Base-by-base conservation (phyloP, 2,329 filamentous ascomycete genomes). In the Aspergillus phoenicis region DNA sequence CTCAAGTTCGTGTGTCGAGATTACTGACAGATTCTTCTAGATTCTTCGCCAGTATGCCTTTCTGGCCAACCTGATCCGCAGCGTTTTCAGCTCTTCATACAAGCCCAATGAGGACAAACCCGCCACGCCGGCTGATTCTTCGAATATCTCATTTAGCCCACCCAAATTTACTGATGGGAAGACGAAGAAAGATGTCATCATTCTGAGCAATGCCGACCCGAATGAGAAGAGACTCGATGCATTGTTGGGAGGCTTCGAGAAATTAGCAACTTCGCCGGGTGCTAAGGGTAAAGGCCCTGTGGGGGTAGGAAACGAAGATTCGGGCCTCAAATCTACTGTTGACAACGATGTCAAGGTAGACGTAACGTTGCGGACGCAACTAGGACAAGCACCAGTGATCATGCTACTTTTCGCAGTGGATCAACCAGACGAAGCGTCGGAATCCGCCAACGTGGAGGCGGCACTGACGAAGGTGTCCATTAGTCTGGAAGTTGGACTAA, bases 181-280 rank as follows among this genome's bases (percentile, higher is more conserved):
- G 20, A 57, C 64, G n/a, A 60, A 59, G 8, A 62, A 62, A 13
- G 59, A 68, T 52, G 66, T 70, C 24, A 69, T 68, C 15, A 62
- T 68, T 1, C 56, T 77, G 39, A 79, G 84, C 64, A 78, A 84
- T 57, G 69, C 75, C 26, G 73, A 78, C 41, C 69, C 73, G 4
- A 73, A 72, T 20, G 70, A 77, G 15, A 78, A 80, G 0, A 89
- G 90, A 70, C 84, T 87, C 60, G 77, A 82, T 20, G 81, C 80
- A 11, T 81, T 94, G 17, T 79, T 80, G 24, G 64, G 65, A 22
- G 62, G 60, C 2, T 56, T 57, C 33, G 33, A 59, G 39, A 56
- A 63, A 54, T 30, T 45, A 43, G 52, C n/a, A 20, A 60, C 38
- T 20, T 28, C 41, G 13, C 38, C 38, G 1, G 48, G 47, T 11